Base-by-base conservation (phyloP, 768 basidiomycete species). In the Hypholoma fasciculare region DNA sequence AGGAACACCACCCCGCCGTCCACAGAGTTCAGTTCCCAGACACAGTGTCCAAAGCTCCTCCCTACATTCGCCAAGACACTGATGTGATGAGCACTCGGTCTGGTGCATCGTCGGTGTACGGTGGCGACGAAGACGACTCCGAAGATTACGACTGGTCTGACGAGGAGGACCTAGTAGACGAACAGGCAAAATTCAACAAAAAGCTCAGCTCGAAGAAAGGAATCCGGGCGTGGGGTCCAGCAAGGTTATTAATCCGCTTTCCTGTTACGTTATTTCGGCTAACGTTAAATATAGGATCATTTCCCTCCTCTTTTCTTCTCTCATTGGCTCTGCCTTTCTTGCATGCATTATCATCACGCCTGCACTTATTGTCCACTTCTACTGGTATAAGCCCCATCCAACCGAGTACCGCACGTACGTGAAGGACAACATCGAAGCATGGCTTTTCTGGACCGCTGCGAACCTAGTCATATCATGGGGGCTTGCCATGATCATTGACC, bases 371-470 rank as follows among this genome's bases (percentile, higher is more conserved):
- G 67, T 91, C 47, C 82, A 88, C 61, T 85, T 89, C 69, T 82
- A 82, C 67, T 92, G 86, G 86, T 89, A 87, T 65, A 79, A 83
- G 46, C 82, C 81, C 0, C 68, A 88, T 54, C 82, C 79, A 7
- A 81, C 81, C 16, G 75, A 78, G 7, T 74, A 84, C 61, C 81
- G 88, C 14, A 77, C 74, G 27, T 88, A 80, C 60, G 79, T 90
- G 60, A 80, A 80, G 54, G 80, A 86, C 60, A 92, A 88, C 67
- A 69, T 88, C 46, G 77, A 88, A 68, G 87, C 88, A 3, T 93
- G 90, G 90, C 75, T 92, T 2, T 90, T 89, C 71, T 93, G 90
- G 89, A 84, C 83, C 7, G 91, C 90, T 4, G 81, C 87, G 39
- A 92, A 93, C 69, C 74, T 92, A 52, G 74, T 89, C 57, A 79